phyloP scores from a whole-genome alignment of 805 yeast genomes.

The Barnettozyma sucrosica region DNA sequence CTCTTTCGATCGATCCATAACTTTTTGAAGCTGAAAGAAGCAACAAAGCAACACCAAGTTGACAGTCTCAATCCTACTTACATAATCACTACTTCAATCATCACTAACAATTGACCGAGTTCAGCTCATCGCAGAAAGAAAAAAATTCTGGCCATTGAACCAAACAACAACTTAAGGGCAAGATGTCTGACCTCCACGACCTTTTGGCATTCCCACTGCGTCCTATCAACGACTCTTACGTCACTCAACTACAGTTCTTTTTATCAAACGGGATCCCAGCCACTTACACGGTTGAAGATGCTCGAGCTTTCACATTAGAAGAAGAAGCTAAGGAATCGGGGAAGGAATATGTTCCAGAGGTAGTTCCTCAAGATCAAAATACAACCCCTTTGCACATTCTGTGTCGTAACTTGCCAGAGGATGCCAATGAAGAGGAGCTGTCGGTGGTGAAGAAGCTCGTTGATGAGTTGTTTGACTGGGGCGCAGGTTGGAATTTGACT shows the following conservation, averaged over 20 bases:
- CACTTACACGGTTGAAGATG: constrained; percentile 78
- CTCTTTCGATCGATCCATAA: neutral
- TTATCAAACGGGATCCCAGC: constrained; percentile 70
- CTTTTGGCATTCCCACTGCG: constrained; percentile 44
- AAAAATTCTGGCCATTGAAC: neutral
- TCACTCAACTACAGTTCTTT: constrained; percentile 39
- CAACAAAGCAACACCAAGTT: neutral
- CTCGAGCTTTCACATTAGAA: constrained; percentile 38
- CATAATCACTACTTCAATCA: too few species aligned
- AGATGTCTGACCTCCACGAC: constrained; percentile 73
- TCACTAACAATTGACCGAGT: constrained; percentile 1
- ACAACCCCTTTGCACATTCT: constrained; percentile 79
- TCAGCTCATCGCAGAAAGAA: constrained; percentile 7
- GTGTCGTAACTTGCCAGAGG: constrained; percentile 44
- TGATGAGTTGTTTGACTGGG: constrained; percentile 65
- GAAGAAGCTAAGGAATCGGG: constrained; percentile 31
- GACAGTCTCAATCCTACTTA: neutral
- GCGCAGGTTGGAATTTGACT: constrained; percentile 87
- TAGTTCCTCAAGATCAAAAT: constrained; percentile 38
- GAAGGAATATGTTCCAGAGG: constrained; percentile 30
- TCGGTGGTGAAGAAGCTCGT: constrained; percentile 48
- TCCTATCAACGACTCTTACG: constrained; percentile 44
- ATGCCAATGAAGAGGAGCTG: constrained; percentile 36
- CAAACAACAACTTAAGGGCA: neutral
- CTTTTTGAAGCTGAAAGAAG: neutral